Conservation (phyloP, 2,329 filamentous ascomycete genomes). For the Mariannaea elegans region DNA sequence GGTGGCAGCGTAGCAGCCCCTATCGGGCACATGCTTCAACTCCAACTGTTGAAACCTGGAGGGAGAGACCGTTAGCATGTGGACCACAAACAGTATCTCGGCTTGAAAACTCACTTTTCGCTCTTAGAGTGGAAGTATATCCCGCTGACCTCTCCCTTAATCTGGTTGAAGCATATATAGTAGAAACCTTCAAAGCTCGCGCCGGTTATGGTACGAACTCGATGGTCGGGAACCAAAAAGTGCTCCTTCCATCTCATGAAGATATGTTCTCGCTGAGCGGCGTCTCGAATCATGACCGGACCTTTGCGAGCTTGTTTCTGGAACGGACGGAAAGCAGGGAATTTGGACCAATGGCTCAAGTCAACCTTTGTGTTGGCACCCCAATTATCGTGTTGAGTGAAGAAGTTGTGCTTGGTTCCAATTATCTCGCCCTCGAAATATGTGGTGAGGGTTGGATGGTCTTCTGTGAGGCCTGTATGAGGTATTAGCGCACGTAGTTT, state of each 20-base stretch:
- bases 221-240: conserved; percentile 94
- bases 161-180: conserved; percentile 98
- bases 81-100: neutral
- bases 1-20: conserved; percentile 83
- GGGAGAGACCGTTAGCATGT: conserved; percentile 7
- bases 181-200: conserved; percentile 99
- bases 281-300: conserved; percentile 69
- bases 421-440: conserved; percentile 99
- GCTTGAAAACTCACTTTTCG: conserved; percentile 77
- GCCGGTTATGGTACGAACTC: conserved; percentile 87
- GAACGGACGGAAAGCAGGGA: conserved; percentile 84
- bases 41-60: conserved; percentile 90
- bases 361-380: conserved; percentile 92
- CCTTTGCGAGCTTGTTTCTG: conserved; percentile 66
- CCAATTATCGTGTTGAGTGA: conserved; percentile 89
- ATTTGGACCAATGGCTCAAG: conserved; percentile 91
- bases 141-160: conserved; percentile 84
- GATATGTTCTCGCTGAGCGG: conserved; percentile 83
- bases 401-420: conserved; percentile 92
- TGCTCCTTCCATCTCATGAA: conserved; percentile 99
- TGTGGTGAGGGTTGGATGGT: conserved; percentile 96
- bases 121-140: conserved; percentile 99
- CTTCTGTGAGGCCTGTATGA: conserved; percentile 81
- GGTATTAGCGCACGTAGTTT: conserved; percentile 25
- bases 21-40: conserved; percentile 85